These are phyloP conservation scores for Dactylellina cionopaga DNA, from an alignment of 2,329 filamentous ascomycete genomes.

Conservation along the genomic window DNA sequence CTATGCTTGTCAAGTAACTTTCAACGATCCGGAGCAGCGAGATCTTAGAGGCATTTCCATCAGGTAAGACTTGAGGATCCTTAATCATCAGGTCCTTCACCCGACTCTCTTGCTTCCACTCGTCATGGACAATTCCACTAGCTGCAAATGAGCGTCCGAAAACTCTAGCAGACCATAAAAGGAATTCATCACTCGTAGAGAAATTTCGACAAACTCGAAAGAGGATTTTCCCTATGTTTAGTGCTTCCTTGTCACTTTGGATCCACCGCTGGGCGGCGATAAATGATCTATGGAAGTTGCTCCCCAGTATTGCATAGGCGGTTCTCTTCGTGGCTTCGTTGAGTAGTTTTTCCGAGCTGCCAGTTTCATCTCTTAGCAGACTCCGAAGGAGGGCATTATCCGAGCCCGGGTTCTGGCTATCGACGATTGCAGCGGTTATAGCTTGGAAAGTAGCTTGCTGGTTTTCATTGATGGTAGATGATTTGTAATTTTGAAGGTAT, in stretches of 20 bases:
- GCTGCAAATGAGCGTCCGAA: slow-evolving; percentile 85
- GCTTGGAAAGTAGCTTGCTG: slow-evolving; percentile 70
- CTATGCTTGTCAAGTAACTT: slow-evolving; percentile 35
- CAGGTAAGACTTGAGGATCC: slow-evolving; percentile 34
- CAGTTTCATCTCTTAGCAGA: slow-evolving; percentile 80
- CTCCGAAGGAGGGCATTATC: slow-evolving; percentile 68
- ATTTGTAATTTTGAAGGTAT: slow-evolving; percentile 73
- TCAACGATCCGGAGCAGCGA: slow-evolving; percentile 44
- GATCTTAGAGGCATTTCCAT: slow-evolving; percentile 47
- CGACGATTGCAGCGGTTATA: slow-evolving; percentile 62
- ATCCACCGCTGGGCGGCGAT: slow-evolving; percentile 37
- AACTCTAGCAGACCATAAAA: slow-evolving; percentile 85
- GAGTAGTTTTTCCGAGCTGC: slow-evolving; percentile 71
- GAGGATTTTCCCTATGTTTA: slow-evolving; percentile 72
- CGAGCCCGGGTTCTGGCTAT: slow-evolving; percentile 34
- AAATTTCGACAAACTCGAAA: slow-evolving; percentile 79
- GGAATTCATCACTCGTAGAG: slow-evolving; percentile 73
- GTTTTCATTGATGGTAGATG: slow-evolving; percentile 61
- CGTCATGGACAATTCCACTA: slow-evolving; percentile 73
- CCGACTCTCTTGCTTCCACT: slow-evolving; percentile 63
- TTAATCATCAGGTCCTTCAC: slow-evolving; percentile 46
- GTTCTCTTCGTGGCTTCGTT: slow-evolving; percentile 75
- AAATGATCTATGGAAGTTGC: slow-evolving; percentile 73
- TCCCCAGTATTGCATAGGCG: slow-evolving; percentile 77
- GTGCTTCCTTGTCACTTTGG: slow-evolving; percentile 70